phyloP scores from a whole-genome alignment of 1,284 basidiomycete genomes.

The Cystobasidium pallidum region DNA sequence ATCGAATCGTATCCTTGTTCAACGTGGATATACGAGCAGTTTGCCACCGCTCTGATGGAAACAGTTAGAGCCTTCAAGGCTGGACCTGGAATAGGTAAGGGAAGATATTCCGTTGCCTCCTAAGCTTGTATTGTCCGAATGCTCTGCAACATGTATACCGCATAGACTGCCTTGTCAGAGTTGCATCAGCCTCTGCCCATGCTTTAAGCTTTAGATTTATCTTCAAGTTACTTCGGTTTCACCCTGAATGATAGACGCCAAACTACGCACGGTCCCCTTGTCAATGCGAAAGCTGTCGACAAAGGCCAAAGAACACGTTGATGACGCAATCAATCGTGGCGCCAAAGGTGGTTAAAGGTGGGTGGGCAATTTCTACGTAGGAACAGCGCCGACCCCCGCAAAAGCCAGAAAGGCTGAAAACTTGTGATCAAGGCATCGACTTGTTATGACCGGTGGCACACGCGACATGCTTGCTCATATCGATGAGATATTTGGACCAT shows the following conservation, averaged over 20 bases:
- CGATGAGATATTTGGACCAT: constrained; percentile 52
- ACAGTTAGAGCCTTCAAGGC: constrained; percentile 85
- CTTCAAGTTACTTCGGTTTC: too few species aligned
- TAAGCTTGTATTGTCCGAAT: not conserved
- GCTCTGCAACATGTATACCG: too few species aligned
- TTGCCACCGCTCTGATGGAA: constrained; percentile 76
- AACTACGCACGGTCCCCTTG: constrained; percentile 87
- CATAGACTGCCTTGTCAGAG: too few species aligned
- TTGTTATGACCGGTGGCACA: not conserved
- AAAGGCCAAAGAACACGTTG: constrained; percentile 87
- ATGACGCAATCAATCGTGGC: constrained; percentile 79
- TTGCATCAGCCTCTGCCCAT: too few species aligned
- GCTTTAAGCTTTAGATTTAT: too few species aligned
- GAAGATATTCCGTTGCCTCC: not conserved
- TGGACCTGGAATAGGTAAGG: constrained; percentile 73
- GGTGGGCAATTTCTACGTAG: constrained; percentile 55
- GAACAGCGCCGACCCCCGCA: too few species aligned
- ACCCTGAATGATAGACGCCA: too few species aligned
- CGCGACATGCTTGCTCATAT: constrained; percentile 60
- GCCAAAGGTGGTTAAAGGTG: constrained; percentile 87
- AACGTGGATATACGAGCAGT: constrained; percentile 78
- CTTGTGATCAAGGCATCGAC: constrained; percentile 39
- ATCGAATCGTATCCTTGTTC: constrained; percentile 50
- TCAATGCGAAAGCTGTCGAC: constrained; percentile 79
- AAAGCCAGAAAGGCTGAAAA: too few species aligned